A percentile compares a stretch with the other conserved stretches of the same genome.
phyloP scores from a whole-genome alignment of 257 asterid species.

The Ophiorrhiza pumila region DNA sequence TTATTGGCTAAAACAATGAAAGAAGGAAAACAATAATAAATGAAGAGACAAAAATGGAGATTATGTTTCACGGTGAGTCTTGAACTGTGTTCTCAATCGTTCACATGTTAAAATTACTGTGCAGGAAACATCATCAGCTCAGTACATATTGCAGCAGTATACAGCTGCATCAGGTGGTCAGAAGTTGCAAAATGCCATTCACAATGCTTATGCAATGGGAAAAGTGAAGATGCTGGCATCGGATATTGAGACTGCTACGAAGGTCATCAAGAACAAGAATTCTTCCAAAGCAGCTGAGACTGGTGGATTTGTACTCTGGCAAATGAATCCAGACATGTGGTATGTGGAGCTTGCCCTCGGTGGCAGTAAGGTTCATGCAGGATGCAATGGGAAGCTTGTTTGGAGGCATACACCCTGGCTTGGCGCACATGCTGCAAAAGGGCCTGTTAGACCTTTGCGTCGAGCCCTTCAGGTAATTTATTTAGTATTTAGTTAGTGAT shows the following conservation, averaged over 20 bases:
- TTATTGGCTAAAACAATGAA: neutral
- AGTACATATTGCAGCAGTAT: conserved; percentile 79
- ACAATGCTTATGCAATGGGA: conserved; percentile 82
- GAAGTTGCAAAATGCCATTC: conserved; percentile 57
- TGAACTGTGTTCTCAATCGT: neutral
- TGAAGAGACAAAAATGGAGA: neutral
- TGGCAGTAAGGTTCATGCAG: conserved; percentile 76
- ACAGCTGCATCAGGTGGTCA: conserved; percentile 79
- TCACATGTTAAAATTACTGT: conserved; percentile 13
- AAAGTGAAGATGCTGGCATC: conserved; percentile 71
- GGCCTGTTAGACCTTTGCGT: conserved; percentile 77
- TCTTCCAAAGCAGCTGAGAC: conserved; percentile 52
- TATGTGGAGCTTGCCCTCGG: conserved; percentile 80
- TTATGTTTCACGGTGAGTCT: neutral
- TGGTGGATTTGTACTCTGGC: conserved; percentile 81
- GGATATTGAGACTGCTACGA: conserved; percentile 73
- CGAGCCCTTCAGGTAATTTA: conserved; percentile 68
- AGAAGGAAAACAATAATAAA: neutral
- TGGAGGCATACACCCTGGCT: conserved; percentile 94
- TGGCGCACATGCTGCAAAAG: conserved; percentile 87
- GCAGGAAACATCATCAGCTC: conserved; percentile 82
- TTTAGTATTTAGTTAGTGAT: neutral
- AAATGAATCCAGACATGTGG: conserved; percentile 86
- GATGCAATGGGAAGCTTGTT: conserved; percentile 76
- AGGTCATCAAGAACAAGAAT: conserved; percentile 58